Base-by-base conservation (phyloP, 1,139 yeast species). In the Sugiyamaella pinicola region DNA sequence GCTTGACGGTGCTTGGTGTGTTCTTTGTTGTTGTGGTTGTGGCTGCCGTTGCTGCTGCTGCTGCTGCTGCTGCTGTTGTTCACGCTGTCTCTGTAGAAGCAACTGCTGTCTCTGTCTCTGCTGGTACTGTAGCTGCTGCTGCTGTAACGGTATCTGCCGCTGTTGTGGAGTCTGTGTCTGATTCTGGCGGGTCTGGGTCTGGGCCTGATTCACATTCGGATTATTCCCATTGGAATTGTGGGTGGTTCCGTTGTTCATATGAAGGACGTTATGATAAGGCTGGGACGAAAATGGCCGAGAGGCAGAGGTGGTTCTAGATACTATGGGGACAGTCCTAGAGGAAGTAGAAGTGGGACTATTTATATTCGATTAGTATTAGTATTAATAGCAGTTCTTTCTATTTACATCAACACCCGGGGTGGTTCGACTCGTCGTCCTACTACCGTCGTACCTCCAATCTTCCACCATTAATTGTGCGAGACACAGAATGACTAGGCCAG, bases 261-360 rank as follows among this genome's bases (percentile, higher is more conserved):
- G 47, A 42, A 42, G 47, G n/a, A 42, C 22, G 47, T 42, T 29
- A 28, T 42, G 35, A 42, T 29, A 42, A 31, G 47, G 47, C 47
- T 42, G 47, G 26, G 47, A 42, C 29, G 38, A 42, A 13, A 26
- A 26, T 31, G 35, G 35, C 17, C 17, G 9, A 2, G 17, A 31
- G 35, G 15, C 7, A 17, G 17, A n/a, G 31, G 31, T n/a, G 31
- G 9, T 10, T 9, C 28, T 24, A 9, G 28, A 24, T 24, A 6
- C 28, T 24, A 5, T 5, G 28, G 28, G 28, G 8, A 9, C 28
- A 9, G 28, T 5, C 8, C 31, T n/a, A 26, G 31, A 10, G 10
- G 8, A 9, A n/a, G n/a, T n/a, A 26, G 31, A 10, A 26, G n/a
- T 9, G 28, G 9, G 28, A 24, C 28, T 24, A 24, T 24, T 24